Evolutionary conservation across 257 asterid genomes (phyloP), one percentile per base, ranked within the genome.

Genomic region (Jacaranda copaia): DNA sequence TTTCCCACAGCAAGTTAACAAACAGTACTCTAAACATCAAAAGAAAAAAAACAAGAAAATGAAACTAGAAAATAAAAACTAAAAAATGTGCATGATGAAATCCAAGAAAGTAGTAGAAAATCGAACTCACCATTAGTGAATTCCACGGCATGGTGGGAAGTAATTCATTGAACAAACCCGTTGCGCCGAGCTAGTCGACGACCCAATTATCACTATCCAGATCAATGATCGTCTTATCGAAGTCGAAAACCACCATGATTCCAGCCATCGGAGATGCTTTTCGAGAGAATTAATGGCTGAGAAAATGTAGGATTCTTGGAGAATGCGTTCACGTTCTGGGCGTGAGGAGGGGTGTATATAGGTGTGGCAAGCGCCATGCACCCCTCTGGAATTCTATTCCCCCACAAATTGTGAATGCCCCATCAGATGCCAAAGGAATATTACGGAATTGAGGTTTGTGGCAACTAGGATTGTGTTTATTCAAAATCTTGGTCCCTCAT

Each of bases 221-320:
- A 15, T 89, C 91, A 68, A 89, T 85, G 2, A 89, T 85, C 36
- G 93, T 89, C 68, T 85, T 83, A 66, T 89, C 93, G 18, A 89
- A 89, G 61, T 89, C 91, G 61, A 89, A 83, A 42, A 89, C 81
- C 58, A 80, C 84, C 46, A 83, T 67, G 32, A 82, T 82, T 62
- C 79, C 88, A 1, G 87, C 85, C 93, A 89, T 85, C 4, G 49
- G 14, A 65, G 49, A 13, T 42, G 51, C 16, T 71, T 4, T 52
- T 51, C 8, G 1, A 9, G 1, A 19, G 59, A 52, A 32, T 49
- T 52, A 6, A 18, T 42, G 40, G 32, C 1, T 25, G 10, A n/a
- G 0, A 68, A 73, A 48, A 5, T n/a, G 18, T 51, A 13, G 60
- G 7, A 5, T 51, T 12, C 10, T 48, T 14, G 13, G 19, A 10